Conservation (phyloP, 2,329 filamentous ascomycete genomes). For the Ophiostoma triangulosporum region DNA sequence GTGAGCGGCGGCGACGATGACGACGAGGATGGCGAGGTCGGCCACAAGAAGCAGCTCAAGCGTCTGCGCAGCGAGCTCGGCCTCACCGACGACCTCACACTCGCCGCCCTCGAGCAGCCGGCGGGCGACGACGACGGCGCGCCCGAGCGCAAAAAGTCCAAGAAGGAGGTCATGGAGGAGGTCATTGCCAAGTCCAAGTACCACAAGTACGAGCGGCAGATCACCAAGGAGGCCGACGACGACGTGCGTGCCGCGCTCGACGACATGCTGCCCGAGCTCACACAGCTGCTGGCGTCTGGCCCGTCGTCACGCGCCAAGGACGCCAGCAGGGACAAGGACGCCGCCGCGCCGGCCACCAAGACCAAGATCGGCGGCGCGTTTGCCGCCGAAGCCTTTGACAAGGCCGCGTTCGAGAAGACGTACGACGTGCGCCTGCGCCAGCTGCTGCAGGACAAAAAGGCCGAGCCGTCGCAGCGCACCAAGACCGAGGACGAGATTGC, state of each 20-base stretch:
- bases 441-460: slow-evolving; percentile 70
- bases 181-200: slow-evolving; percentile 94
- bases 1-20: slow-evolving; percentile 46
- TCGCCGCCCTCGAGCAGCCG: slow-evolving; percentile 12
- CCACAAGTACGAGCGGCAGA: slow-evolving; percentile 88
- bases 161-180: slow-evolving; percentile 96
- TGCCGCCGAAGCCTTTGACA: slow-evolving; percentile 34
- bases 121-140: slow-evolving; percentile 36
- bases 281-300: slow-evolving; percentile 50
- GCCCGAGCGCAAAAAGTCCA: slow-evolving; percentile 81
- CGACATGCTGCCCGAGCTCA: slow-evolving; percentile 65
- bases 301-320: slow-evolving; percentile 8
- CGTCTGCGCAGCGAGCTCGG: slow-evolving; percentile 35
- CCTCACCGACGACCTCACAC: slow-evolving; percentile 24
- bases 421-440: slow-evolving; percentile 78
- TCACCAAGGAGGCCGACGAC: slow-evolving; percentile 83
- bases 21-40: slow-evolving; percentile 47
- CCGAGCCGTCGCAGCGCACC: slow-evolving; percentile 72
- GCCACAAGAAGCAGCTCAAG: slow-evolving; percentile 41
- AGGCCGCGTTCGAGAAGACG: slow-evolving; percentile 62
- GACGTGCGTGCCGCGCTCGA: slow-evolving; percentile 76
- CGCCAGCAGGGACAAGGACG: slow-evolving; percentile 15
- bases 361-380: not conserved
- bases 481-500: slow-evolving; percentile 83
- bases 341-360: not conserved